Percentiles rank a stretch among this genome's conserved stretches.
Conservation (phyloP, 2,329 filamentous ascomycete genomes). For the Apiospora pterosperma region DNA sequence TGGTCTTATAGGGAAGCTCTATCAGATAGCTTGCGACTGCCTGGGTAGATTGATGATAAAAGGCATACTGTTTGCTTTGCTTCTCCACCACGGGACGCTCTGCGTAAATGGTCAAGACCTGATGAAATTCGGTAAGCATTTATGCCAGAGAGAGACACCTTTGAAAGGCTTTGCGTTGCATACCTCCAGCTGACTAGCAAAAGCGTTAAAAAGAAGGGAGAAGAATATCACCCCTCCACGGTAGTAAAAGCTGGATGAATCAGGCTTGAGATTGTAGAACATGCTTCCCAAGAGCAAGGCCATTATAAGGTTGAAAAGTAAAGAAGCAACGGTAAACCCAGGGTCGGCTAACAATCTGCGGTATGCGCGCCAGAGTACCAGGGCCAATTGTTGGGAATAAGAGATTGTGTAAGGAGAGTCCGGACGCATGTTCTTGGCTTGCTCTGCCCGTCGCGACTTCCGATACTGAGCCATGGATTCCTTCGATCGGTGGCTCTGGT, state of each 20-base stretch:
- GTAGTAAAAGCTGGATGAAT: slow-evolving; percentile 72
- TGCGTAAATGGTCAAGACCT: slow-evolving; percentile 6
- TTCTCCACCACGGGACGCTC: background rate
- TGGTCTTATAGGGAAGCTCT: slow-evolving; percentile 60
- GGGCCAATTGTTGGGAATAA: slow-evolving; percentile 67
- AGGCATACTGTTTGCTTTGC: background rate
- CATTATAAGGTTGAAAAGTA: slow-evolving; percentile 72
- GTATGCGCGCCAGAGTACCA: slow-evolving; percentile 81
- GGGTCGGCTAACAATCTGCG: slow-evolving; percentile 74
- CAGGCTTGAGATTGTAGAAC: slow-evolving; percentile 69
- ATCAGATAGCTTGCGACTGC: slow-evolving; percentile 61
- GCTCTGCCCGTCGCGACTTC: slow-evolving; percentile 27
- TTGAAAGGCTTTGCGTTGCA: too few species aligned
- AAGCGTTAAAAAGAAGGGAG: slow-evolving; percentile 81
- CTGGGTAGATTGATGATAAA: slow-evolving; percentile 31
- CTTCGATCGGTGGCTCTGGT: slow-evolving; percentile 39
- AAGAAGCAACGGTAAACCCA: slow-evolving; percentile 64
- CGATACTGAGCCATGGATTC: slow-evolving; percentile 37
- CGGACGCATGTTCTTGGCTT: slow-evolving; percentile 56
- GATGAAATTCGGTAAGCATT: too few species aligned
- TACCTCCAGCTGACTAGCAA: slow-evolving; percentile 72
- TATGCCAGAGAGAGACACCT: too few species aligned
- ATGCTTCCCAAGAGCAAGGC: slow-evolving; percentile 75
- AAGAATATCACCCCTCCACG: slow-evolving; percentile 84
- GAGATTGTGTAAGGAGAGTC: slow-evolving; percentile 83